Evolutionary conservation across 768 basidiomycete genomes (phyloP).

Genomic region (Lactarius hengduanensis): DNA sequence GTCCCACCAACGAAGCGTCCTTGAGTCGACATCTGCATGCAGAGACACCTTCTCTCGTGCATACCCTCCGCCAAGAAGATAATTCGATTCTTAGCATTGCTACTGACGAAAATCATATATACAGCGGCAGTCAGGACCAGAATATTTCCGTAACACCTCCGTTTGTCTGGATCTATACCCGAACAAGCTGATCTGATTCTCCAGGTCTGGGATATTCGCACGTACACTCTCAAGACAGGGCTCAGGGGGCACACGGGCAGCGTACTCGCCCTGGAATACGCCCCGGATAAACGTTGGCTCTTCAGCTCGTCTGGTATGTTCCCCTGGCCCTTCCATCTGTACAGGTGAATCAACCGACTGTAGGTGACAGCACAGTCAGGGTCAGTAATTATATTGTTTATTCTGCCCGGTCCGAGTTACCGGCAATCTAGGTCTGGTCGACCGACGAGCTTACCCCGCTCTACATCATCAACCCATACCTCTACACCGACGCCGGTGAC

Average conservation of each 20-base stretch:
- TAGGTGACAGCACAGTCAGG: constrained; percentile 86
- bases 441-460: constrained; percentile 63
- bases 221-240: constrained; percentile 64
- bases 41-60: constrained; percentile 17
- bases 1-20: constrained; percentile 15
- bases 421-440: constrained; percentile 70
- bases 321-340: not conserved
- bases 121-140: constrained; percentile 29
- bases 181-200: not conserved
- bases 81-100: constrained; percentile 22
- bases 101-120: constrained; percentile 24
- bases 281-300: constrained; percentile 74
- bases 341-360: no score
- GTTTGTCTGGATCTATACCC: not conserved
- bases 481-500: constrained; percentile 81
- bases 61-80: constrained; percentile 21
- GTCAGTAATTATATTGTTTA: constrained; percentile 42
- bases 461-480: constrained; percentile 73
- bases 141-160: constrained; percentile 22
- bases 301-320: constrained; percentile 83
- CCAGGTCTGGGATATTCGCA: constrained; percentile 83
- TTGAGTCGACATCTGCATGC: constrained; percentile 25
- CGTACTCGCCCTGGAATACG: constrained; percentile 76
- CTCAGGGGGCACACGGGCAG: constrained; percentile 83
- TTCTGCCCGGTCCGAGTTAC: constrained; percentile 1